Base-by-base conservation (phyloP, 192 early-diverging fungal genomes). In the Podila verticillata region DNA sequence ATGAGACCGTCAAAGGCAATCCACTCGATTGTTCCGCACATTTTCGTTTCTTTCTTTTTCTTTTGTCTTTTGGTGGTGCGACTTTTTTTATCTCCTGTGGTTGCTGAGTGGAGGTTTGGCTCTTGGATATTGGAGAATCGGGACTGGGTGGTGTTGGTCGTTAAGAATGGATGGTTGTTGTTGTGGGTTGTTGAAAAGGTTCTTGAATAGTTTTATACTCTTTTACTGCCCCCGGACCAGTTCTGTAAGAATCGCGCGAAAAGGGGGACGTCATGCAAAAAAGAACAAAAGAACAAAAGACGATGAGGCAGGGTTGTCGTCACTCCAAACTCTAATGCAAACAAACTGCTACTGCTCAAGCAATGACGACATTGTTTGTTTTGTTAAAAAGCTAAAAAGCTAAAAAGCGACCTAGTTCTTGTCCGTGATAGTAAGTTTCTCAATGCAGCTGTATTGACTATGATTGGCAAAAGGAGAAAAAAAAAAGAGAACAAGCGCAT, bases 21-120 rank as follows among this genome's bases (percentile, higher is more conserved):
- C 62, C 80, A 63, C 80, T 83, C 81, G 48, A 77, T 71, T 30
- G 48, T 54, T 31, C 59, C 44, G 74, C 79, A 82, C 74, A 82
- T 81, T 13, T 44, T n/a, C n/a, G n/a, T n/a, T n/a, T n/a, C n/a
- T n/a, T n/a, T n/a, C n/a, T n/a, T n/a, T n/a, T n/a, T n/a, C n/a
- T n/a, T 61, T 66, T 58, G 34, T 44, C 0, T 15, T 13, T 13
- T 7, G 35, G 7, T 1, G 3, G 39, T 12, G 12, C 17, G 39
- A 9, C 17, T 44, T 44, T 13, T 4, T 44, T 35, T 35, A 5
- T 35, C 9, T 35, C 6, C 34, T 44, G 39, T 44, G 39, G 39
- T 0, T 44, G 12, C 4, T 44, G 39, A 39, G 10, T 44, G 39
- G 35, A 36, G 7, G 35, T 36, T 17, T 44, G 39, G 10, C 13